These are phyloP conservation scores for Arthrobotrys iridis DNA, from an alignment of 2,329 filamentous ascomycete species.

Conservation along the genomic window DNA sequence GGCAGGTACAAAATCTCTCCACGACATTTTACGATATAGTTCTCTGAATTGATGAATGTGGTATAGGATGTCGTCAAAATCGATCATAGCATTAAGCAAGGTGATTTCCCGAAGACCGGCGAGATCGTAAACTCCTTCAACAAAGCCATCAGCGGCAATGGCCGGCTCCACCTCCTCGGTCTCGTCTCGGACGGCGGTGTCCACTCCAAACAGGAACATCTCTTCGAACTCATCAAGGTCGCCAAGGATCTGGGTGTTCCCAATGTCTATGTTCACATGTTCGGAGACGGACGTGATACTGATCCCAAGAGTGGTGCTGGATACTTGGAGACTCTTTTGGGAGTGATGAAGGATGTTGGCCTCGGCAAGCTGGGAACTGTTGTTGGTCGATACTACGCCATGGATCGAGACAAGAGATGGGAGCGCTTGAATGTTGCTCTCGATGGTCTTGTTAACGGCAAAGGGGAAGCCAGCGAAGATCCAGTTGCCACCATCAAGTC, in stretches of 20 bases:
- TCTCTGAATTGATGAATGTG: neutral
- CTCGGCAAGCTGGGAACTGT: constrained; percentile 88
- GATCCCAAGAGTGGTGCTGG: constrained; percentile 91
- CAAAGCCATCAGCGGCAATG: constrained; percentile 84
- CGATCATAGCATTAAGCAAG: constrained; percentile 89
- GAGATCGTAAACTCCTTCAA: constrained; percentile 82
- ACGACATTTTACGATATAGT: neutral
- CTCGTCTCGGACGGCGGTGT: constrained; percentile 96
- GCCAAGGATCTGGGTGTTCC: constrained; percentile 89
- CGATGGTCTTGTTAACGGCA: constrained; percentile 83
- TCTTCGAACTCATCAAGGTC: constrained; percentile 85
- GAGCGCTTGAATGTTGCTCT: constrained; percentile 90
- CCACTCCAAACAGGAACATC: constrained; percentile 93
- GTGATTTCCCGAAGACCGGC: constrained; percentile 77
- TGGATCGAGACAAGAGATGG: constrained; percentile 99
- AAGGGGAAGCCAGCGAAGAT: constrained; percentile 86
- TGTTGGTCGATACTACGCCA: constrained; percentile 91
- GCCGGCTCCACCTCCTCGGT: constrained; percentile 89
- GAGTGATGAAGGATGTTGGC: constrained; percentile 83
- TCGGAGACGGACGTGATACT: constrained; percentile 96
- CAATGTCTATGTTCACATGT: constrained; percentile 98
- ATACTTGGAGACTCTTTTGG: constrained; percentile 87
- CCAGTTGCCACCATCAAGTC: constrained; percentile 86
- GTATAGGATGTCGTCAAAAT: constrained; percentile 83
- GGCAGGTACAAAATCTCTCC: constrained; percentile 72